Conservation (phyloP, 768 basidiomycete genomes). For the Naganishia vishniacii region DNA sequence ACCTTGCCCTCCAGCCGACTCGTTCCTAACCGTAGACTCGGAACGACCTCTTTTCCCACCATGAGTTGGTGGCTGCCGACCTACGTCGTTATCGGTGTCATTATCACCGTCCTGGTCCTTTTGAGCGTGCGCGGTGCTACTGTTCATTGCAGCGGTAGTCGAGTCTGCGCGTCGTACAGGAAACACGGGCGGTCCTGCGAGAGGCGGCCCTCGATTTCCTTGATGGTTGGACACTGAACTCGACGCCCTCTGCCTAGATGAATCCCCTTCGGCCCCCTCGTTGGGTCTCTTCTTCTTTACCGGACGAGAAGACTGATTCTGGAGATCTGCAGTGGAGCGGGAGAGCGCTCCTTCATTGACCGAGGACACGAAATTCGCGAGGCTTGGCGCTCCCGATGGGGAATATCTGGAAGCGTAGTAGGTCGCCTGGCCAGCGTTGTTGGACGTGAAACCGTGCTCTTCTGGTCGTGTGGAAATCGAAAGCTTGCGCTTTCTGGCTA, state of each 20-base stretch:
- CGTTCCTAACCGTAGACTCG: neutral
- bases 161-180: conserved; percentile 11
- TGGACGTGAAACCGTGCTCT: neutral
- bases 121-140: neutral
- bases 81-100: neutral
- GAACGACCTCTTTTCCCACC: conserved; percentile 8
- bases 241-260: neutral
- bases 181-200: neutral
- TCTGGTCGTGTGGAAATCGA: neutral
- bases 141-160: neutral
- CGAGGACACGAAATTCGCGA: conserved; percentile 13
- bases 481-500: conserved; percentile 15
- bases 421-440: neutral
- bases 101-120: neutral
- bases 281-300: conserved; percentile 6
- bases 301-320: neutral
- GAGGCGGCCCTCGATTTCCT: neutral
- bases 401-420: conserved; percentile 7
- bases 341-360: neutral
- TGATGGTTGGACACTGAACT: too few species aligned
- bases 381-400: neutral
- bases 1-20: neutral
- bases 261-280: neutral
- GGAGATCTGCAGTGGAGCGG: neutral
- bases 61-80: neutral